Base-by-base conservation (phyloP, 441 rosid species). In the Gossypium lobatum region DNA sequence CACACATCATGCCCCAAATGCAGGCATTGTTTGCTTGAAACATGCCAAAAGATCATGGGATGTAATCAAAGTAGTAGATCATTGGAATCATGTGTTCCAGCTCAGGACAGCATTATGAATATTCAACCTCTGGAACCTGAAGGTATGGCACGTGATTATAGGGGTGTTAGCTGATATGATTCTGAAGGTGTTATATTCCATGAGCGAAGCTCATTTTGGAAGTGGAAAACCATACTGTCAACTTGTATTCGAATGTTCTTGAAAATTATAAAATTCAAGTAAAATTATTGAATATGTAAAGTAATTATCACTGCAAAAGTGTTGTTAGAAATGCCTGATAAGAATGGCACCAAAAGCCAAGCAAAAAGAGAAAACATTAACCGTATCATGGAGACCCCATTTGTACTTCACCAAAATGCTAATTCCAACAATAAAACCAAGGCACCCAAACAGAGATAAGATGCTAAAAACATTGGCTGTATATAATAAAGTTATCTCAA, bases 1-100 rank as follows among this genome's bases (percentile, higher is more conserved):
- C 81, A 88, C 72, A 63, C 83, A 3, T 80, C 91, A 1, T 88
- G 91, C 82, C 91, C 91, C 0, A 88, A 78, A 50, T 88, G 91
- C 74, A 76, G 91, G 80, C 81, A 83, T 69, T 84, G 87, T 66
- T 73, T 83, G 55, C 79, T 83, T 60, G 80, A 84, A 77, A 82
- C 88, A 2, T 83, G 85, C 59, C 80, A 86, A 20, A 86, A 86
- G 76, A 86, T 85, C 34, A 69, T 76, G 14, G 80, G 77, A 20
- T 75, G 75, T 55, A 23, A 64, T 73, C 76, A 61, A 74, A 62
- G 74, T 25, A 73, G 37, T 31, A 31, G 37, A 31, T 31, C 37
- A 31, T 31, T 31, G 37, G 37, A 31, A 31, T 5, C 37, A 31
- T 31, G 37, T 31, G 37, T 31, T 31, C 37, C 37, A 5, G 75